Conservation (phyloP, 1,139 yeast genomes). For the Candida anutae region DNA sequence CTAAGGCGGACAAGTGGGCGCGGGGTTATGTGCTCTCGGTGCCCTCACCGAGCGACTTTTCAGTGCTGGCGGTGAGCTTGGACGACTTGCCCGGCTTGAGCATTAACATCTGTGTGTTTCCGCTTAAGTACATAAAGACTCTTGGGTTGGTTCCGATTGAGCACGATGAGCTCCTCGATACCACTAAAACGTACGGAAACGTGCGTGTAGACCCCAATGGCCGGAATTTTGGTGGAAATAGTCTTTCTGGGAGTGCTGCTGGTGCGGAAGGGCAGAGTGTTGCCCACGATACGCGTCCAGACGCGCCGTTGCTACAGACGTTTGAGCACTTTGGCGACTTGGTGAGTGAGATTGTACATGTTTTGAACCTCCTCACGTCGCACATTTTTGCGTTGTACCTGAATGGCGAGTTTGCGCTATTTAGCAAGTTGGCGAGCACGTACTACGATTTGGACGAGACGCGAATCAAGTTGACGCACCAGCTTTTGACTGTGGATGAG, state of each 20-base stretch:
- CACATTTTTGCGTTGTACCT: slow-evolving; percentile 67
- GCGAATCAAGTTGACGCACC: slow-evolving; percentile 49
- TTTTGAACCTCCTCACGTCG: slow-evolving; percentile 49
- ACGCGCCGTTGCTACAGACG: slow-evolving; percentile 45
- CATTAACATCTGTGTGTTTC: slow-evolving; percentile 50
- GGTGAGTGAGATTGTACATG: slow-evolving; percentile 49
- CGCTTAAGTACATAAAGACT: slow-evolving; percentile 43
- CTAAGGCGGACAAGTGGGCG: slow-evolving; percentile 61
- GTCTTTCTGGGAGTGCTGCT: slow-evolving; percentile 1
- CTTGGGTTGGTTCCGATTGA: slow-evolving; percentile 26
- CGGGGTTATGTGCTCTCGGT: slow-evolving; percentile 62
- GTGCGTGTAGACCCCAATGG: slow-evolving; percentile 36
- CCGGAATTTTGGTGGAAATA: slow-evolving; percentile 34
- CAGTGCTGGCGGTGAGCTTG: slow-evolving; percentile 51
- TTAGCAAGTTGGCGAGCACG: slow-evolving; percentile 43
- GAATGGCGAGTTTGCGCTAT: slow-evolving; percentile 57
- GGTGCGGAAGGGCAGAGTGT: slow-evolving; percentile 4
- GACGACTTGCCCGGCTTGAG: slow-evolving; percentile 55
- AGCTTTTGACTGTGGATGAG: slow-evolving; percentile 57
- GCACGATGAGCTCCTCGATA: slow-evolving; percentile 17
- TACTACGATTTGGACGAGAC: slow-evolving; percentile 58
- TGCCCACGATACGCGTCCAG: slow-evolving; percentile 36
- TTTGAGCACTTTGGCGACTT: slow-evolving; percentile 34
- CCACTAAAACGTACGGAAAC: slow-evolving; percentile 26
- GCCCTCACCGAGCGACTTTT: slow-evolving; percentile 65